Evolutionary conservation across 768 basidiomycete genomes (phyloP), one percentile per base, ranked within the genome.

Genomic region (Cyathus striatus): DNA sequence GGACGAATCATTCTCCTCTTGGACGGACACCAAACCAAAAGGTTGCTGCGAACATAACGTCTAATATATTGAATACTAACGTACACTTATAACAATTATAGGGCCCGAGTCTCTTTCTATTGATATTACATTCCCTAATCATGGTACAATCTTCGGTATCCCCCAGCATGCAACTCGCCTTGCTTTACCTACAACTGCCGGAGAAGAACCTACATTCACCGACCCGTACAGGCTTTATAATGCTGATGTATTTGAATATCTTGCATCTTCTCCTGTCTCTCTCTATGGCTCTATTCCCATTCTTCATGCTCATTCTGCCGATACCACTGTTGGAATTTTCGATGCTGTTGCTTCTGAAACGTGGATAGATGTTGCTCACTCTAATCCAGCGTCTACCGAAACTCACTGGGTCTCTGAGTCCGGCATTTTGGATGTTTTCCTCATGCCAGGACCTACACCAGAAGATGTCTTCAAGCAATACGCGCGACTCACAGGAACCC

Each of bases 401-500:
- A 93, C 95, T 0, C 96, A 98, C 59, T 99, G 95, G 96, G 83
- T 97, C 49, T 92, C 94, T 5, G 96, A 99, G 63, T 92, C 91
- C 3, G 96, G 96, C 34, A 93, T 98, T 47, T 75, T 99, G 41
- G 95, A 99, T 61, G 61, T 96, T 7, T 90, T 98, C 68, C 70
- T 99, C 52, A 78, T 97, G 43, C 92, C 96, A 3, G 96, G 96
- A 5, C 93, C 95, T 1, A 82, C 84, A 0, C 83, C 91, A 7
- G 67, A 75, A 6, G 83, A 88, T 2, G 70, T 97, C 23, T 93
- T 97, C 62, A 74, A 70, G 36, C 91, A 97, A 59, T 97, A 95
- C 58, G 74, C 90, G 0, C 64, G 69, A 16, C 74, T 98, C 42
- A 96, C 94, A 0, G 96, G 96, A 1, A 77, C 86, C 0, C 79